Base-by-base conservation (phyloP, 108 stramenopile genomes). In the Nitzschia sp. region DNA sequence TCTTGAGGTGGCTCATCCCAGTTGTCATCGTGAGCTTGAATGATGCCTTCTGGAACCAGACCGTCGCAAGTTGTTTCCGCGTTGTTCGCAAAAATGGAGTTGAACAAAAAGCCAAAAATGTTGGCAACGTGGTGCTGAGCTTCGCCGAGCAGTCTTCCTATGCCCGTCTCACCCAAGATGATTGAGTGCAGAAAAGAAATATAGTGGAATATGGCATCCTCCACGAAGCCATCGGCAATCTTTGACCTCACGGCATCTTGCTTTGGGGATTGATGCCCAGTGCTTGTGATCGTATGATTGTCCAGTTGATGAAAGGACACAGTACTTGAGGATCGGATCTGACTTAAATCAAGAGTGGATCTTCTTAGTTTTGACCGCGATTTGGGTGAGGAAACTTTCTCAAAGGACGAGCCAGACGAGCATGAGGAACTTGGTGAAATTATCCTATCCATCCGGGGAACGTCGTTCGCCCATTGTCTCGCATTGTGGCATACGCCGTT, bases 301-400 rank as follows among this genome's bases (percentile, higher is more conserved):
- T n/a, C n/a, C n/a, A 15, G 8, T 42, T 42, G 38, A 19, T 51
- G 49, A 9, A 51, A 51, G 19, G 49, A 51, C 17, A 8, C 18
- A 51, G 21, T 51, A 8, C 49, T 23, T 23, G 49, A 51, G 21
- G 49, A 51, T 19, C 21, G 11, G 13, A 51, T 17, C 19, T 51
- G 49, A 51, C 49, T 51, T 19, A 51, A 51, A 23, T 51, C 49
- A 19, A 51, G 17, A 23, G 49, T 51, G 18, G 49, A 51, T 19
- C 49, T 51, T 5, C 49, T 9, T 19, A 51, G 49, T 51, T 19
- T 17, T 19, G 49, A 23, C 4, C 18, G n/a, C 18, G 19, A 21
- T 23, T 19, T 9, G 4, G 49, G 19, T 19, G 49, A 19, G 13
- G 19, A 4, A 4, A 17, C 21, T 51, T 17, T 23, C 21, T 51